Base-by-base conservation (phyloP, 371 early-diverging fungal genomes). In the Rhizopus sp. region DNA sequence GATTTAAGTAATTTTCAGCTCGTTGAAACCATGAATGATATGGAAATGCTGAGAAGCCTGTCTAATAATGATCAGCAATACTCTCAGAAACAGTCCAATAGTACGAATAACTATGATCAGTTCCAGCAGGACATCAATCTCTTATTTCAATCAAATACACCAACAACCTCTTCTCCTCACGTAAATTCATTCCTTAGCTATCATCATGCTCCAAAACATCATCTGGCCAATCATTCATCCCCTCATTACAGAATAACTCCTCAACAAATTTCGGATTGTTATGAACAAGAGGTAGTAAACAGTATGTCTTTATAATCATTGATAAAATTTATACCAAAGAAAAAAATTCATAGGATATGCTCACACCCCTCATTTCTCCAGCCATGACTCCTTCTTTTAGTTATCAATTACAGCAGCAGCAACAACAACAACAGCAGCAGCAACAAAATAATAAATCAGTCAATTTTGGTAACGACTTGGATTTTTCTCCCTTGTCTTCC, bases 331-430 rank as follows among this genome's bases (percentile, higher is more conserved):
- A 42, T 7, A 17, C 44, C 8, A n/a, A 42, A 12, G 2, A 12
- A 42, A 12, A 15, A 42, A 8, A 17, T 40, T 16, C 31, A 12
- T 51, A 78, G 73, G 73, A 73, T 46, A 72, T 77, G 49, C 63
- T 77, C 30, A 83, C 85, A 7, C 87, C 87, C 6, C 67, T 87
- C 44, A 80, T 87, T 45, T 87, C 87, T 7, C 87, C 87, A 10
- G 84, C 83, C 17, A 82, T 82, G 75, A 87, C 84, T 9, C 87
- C 87, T 31, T 83, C 83, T 15, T 66, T 63, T 33, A 48, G 47
- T 31, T 63, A 61, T 30, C 59, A 50, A 70, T 72, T 60, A 5
- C 55, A 52, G 15, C 56, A 39, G 42, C 23, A 68, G 66, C 47
- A 66, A 62, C 37, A 66, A 74, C 64, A 68, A 44, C 57, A 66